Percentiles rank a stretch among this genome's conserved stretches.
These are phyloP conservation scores for Flaveria brownii DNA, from an alignment of 129 eudicot species.

Conservation along the genomic window DNA sequence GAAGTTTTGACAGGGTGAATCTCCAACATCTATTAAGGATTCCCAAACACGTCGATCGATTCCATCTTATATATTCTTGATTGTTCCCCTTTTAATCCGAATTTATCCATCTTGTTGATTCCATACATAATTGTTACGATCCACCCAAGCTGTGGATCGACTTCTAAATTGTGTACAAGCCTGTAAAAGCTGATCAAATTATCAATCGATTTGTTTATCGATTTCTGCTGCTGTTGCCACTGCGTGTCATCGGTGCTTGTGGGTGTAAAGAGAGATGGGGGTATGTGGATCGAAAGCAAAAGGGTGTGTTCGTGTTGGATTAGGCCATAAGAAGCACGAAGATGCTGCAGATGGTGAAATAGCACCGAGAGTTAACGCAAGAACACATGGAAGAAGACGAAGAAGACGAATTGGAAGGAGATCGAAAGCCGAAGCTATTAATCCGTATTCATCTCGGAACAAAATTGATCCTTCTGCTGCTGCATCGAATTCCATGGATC, in stretches of 20 bases:
- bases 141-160: conserved; percentile 9
- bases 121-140: conserved; percentile 15
- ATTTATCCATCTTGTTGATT: not conserved
- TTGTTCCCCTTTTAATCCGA: not conserved
- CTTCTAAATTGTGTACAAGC: not conserved
- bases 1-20: conserved; percentile 4
- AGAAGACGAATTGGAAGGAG: conserved; percentile 35
- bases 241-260: conserved; percentile 21
- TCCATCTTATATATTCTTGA: not conserved
- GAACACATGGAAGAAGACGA: conserved; percentile 34
- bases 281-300: conserved; percentile 73
- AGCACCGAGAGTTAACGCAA: conserved; percentile 18
- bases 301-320: conserved; percentile 60
- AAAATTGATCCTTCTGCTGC: conserved; percentile 32
- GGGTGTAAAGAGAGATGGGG: conserved; percentile 55
- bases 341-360: conserved; percentile 26
- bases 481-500: conserved; percentile 46
- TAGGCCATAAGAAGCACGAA: conserved; percentile 35
- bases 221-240: conserved; percentile 14
- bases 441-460: conserved; percentile 28
- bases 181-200: not conserved
- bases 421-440: conserved; percentile 23
- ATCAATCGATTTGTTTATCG: not conserved
- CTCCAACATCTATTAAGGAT: too few species aligned
- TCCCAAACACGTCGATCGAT: not conserved